A percentile compares a stretch with the other conserved stretches of the same genome.
Evolutionary conservation across 108 stramenopile genomes (phyloP).

Genomic region (Nannochloropsis salina): DNA sequence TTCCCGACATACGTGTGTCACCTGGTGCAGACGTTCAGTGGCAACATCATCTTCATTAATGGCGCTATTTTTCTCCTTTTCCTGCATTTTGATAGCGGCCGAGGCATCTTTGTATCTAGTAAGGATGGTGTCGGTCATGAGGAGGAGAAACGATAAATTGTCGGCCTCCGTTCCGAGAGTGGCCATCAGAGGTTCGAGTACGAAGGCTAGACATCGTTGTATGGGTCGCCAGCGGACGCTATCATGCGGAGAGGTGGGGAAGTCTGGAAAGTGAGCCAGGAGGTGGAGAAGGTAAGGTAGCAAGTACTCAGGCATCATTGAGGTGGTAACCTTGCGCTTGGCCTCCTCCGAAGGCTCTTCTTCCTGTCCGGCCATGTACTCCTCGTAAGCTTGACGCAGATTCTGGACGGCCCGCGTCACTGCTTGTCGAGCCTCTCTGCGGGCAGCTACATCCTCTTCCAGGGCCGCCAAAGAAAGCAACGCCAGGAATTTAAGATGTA

Average conservation of each 20-base stretch:
- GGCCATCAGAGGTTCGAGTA: slow-evolving; percentile 30
- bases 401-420: slow-evolving; percentile 22
- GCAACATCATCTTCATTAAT: neutral
- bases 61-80: neutral
- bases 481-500: slow-evolving; percentile 41
- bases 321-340: neutral
- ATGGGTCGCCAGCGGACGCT: slow-evolving; percentile 28
- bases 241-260: slow-evolving; percentile 30
- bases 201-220: slow-evolving; percentile 30
- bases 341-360: slow-evolving; percentile 15
- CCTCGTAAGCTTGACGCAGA: slow-evolving; percentile 26
- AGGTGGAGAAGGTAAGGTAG: slow-evolving; percentile 37
- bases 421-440: slow-evolving; percentile 28
- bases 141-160: slow-evolving; percentile 38
- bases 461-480: slow-evolving; percentile 34
- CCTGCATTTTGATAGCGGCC: slow-evolving; percentile 22
- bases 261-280: slow-evolving; percentile 42
- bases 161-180: slow-evolving; percentile 25
- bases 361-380: slow-evolving; percentile 2
- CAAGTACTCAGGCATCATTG: slow-evolving; percentile 45
- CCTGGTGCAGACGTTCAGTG: slow-evolving; percentile 20
- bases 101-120: slow-evolving; percentile 31
- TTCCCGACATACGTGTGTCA: neutral
- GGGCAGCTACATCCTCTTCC: slow-evolving; percentile 30
- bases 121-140: slow-evolving; percentile 42